Conservation (phyloP, 495 filamentous ascomycete species). For the Hypoxylon perforatum region DNA sequence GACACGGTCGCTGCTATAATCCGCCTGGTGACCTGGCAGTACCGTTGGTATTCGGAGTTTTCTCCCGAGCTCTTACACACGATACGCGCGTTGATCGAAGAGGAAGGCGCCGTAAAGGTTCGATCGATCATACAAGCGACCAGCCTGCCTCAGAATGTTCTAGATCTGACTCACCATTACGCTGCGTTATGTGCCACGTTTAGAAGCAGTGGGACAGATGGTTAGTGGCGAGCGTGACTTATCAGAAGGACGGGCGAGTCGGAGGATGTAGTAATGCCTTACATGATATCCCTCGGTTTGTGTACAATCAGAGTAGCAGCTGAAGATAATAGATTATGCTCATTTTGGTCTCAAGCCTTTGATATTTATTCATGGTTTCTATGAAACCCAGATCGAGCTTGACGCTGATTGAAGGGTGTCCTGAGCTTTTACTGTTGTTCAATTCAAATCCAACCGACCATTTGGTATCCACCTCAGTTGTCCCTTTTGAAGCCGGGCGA, state of each 20-base stretch:
- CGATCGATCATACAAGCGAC: slow-evolving; percentile 97
- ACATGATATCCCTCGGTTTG: slow-evolving; percentile 38
- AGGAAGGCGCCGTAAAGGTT: slow-evolving; percentile 97
- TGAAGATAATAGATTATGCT: slow-evolving; percentile 18
- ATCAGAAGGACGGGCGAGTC: slow-evolving; percentile 1
- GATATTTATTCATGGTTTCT: too few relatives aligned
- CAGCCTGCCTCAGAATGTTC: slow-evolving; percentile 87
- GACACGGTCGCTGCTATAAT: slow-evolving; percentile 84
- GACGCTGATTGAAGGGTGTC: too few relatives aligned
- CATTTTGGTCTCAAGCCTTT: not conserved
- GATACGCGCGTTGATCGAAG: slow-evolving; percentile 92
- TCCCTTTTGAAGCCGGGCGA: too few relatives aligned
- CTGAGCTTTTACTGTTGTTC: too few relatives aligned
- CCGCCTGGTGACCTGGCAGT: slow-evolving; percentile 94
- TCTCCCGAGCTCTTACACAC: slow-evolving; percentile 87
- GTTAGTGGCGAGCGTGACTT: slow-evolving; percentile 56
- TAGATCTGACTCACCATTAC: slow-evolving; percentile 96
- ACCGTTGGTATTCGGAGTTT: slow-evolving; percentile 99
- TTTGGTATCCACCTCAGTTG: too few relatives aligned
- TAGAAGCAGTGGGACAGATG: slow-evolving; percentile 92
- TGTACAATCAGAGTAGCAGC: slow-evolving; percentile 12
- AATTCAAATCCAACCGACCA: too few relatives aligned
- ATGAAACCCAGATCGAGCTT: too few relatives aligned
- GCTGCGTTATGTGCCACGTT: slow-evolving; percentile 94
- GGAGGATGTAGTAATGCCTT: slow-evolving; percentile 22